Evolutionary conservation across 306 rosid species (phyloP).

Genomic region (Cicer judaicum): DNA sequence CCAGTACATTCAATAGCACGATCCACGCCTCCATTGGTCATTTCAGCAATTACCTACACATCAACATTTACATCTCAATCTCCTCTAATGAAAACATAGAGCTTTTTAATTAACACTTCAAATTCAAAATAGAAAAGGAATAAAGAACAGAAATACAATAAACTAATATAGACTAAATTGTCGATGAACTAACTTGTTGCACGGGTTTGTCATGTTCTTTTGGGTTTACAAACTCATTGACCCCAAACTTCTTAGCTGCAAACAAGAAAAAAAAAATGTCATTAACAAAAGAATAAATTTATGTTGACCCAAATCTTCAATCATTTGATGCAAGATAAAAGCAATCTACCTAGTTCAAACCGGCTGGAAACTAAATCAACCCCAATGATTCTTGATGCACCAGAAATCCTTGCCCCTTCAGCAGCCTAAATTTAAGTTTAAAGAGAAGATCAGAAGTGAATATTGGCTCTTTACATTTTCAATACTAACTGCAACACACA

Average conservation of each 20-base stretch:
- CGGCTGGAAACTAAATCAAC: constrained; percentile 77
- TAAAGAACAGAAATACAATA: neutral
- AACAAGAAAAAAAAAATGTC: constrained; percentile 1
- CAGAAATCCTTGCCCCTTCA: constrained; percentile 89
- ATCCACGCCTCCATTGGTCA: constrained; percentile 94
- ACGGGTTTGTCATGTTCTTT: constrained; percentile 85
- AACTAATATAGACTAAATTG: neutral
- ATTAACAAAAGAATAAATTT: neutral
- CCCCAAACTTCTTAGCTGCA: constrained; percentile 92
- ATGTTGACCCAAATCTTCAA: neutral
- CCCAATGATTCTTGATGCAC: constrained; percentile 85
- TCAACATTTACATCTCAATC: constrained; percentile 31
- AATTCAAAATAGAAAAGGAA: neutral
- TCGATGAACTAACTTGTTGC: constrained; percentile 61
- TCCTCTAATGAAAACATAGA: neutral
- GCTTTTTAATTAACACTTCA: neutral
- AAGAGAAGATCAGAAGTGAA: neutral
- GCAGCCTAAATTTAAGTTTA: constrained; percentile 61
- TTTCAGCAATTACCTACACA: constrained; percentile 74
- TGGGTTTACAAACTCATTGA: constrained; percentile 87
- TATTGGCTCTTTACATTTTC: neutral
- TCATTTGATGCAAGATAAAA: constrained; percentile 20
- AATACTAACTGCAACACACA: neutral
- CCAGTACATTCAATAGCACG: constrained; percentile 90
- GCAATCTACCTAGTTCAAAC: constrained; percentile 71